phyloP scores from a whole-genome alignment of 202 grass and related monocot species.

The Setaria italica region DNA sequence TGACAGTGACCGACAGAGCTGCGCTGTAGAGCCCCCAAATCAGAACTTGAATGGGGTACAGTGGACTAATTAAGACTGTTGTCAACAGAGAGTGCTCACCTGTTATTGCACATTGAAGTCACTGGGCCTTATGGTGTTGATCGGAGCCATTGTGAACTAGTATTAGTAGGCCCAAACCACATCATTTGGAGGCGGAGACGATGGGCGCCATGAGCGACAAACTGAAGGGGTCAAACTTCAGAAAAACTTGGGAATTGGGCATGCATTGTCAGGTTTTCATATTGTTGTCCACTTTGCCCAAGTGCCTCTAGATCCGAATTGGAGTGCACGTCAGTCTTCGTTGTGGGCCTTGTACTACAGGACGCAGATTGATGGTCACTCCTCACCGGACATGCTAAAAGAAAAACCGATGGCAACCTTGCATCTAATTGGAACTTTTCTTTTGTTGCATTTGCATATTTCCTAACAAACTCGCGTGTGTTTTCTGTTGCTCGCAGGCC shows the following conservation, averaged over 20 bases:
- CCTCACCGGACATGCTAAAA: constrained; percentile 38
- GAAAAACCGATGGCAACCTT: constrained; percentile 22
- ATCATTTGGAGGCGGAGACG: background rate
- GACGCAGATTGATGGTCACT: constrained; percentile 49
- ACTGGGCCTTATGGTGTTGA: constrained; percentile 21
- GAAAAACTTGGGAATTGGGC: background rate
- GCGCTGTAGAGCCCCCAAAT: constrained; percentile 1
- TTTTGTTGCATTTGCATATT: background rate
- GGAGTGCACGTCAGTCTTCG: constrained; percentile 13
- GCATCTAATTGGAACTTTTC: constrained; percentile 20
- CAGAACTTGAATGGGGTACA: constrained; percentile 44
- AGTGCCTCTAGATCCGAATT: constrained; percentile 2
- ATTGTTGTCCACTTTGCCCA: constrained; percentile 9
- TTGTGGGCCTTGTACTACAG: constrained; percentile 21
- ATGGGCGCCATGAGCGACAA: constrained; percentile 10
- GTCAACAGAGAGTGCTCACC: constrained; percentile 31
- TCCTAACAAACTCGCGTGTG: background rate
- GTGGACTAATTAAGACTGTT: constrained; percentile 22
- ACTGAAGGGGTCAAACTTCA: background rate
- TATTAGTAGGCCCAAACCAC: constrained; percentile 27
- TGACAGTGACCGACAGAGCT: constrained; percentile 7
- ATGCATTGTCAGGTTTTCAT: background rate
- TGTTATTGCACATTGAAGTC: constrained; percentile 39
- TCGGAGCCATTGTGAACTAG: background rate
- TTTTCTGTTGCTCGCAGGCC: constrained; percentile 54